Evolutionary conservation across 768 basidiomycete genomes (phyloP).

Genomic region (Boletus pseudo-olivaceus): DNA sequence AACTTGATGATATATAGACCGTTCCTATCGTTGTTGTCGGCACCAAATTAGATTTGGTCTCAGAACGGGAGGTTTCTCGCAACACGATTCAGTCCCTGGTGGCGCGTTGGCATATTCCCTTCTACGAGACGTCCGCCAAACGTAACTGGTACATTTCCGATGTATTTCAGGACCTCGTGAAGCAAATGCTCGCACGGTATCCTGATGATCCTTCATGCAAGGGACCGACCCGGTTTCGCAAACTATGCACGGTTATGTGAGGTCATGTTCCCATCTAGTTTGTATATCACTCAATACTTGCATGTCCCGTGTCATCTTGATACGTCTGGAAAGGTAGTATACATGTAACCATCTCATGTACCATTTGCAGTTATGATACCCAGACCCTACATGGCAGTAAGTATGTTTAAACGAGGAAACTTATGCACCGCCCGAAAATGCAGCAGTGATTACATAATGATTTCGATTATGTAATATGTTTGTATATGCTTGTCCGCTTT

Average conservation of each 20-base stretch:
- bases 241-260: constrained; percentile 40
- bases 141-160: constrained; percentile 76
- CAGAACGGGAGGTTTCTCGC: constrained; percentile 74
- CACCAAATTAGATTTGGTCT: constrained; percentile 77
- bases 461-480: constrained; percentile 4
- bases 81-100: constrained; percentile 62
- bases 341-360: constrained; percentile 9
- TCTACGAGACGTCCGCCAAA: constrained; percentile 89
- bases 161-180: constrained; percentile 73
- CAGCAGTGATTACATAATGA: constrained; percentile 3
- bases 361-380: constrained; percentile 9
- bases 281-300: constrained; percentile 8
- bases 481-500: constrained; percentile 14
- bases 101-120: constrained; percentile 64
- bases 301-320: background rate
- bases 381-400: background rate
- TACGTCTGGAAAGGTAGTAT: constrained; percentile 3
- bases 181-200: constrained; percentile 68
- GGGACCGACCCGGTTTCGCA: constrained; percentile 26
- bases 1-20: constrained; percentile 33
- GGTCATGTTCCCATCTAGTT: background rate
- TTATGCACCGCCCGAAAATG: background rate
- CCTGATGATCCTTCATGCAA: constrained; percentile 42
- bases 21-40: constrained; percentile 85
- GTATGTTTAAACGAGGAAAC: no score